Conservation (phyloP, 441 rosid genomes). For the Arabidopsis lyrata region DNA sequence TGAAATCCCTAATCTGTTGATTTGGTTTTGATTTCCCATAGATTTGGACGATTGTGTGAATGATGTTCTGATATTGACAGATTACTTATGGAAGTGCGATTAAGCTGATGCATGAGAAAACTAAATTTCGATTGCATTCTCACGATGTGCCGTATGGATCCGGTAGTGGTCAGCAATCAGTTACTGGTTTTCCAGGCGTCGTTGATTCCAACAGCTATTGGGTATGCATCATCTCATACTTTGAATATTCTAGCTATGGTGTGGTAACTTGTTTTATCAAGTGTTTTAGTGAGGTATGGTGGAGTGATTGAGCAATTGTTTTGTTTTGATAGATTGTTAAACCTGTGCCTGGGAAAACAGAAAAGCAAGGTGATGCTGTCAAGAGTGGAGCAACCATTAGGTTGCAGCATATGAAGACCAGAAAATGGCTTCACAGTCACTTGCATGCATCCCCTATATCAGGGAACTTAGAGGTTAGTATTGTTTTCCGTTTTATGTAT, state of each 20-base stretch:
- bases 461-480: conserved; percentile 88
- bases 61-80: conserved; percentile 46
- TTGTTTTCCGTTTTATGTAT: not conserved
- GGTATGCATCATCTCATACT: conserved; percentile 52
- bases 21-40: not conserved
- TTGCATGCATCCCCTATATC: conserved; percentile 92
- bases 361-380: conserved; percentile 86
- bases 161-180: conserved; percentile 99
- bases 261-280: not conserved
- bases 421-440: conserved; percentile 97
- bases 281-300: not conserved
- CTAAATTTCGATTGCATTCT: conserved; percentile 82
- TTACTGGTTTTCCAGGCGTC: conserved; percentile 82
- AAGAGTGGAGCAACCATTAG: conserved; percentile 72
- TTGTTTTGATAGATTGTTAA: conserved; percentile 66
- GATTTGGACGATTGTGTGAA: not conserved
- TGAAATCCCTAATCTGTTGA: not conserved
- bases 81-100: conserved; percentile 85
- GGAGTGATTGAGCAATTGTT: not conserved
- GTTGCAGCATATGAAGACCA: conserved; percentile 91
- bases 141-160: conserved; percentile 99
- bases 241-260: not conserved
- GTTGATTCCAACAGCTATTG: conserved; percentile 97
- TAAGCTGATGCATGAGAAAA: conserved; percentile 93
- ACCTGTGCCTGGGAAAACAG: conserved; percentile 62